These are phyloP conservation scores for Epichloe aotearoae DNA, from an alignment of 2,329 filamentous ascomycete species.

Conservation along the genomic window DNA sequence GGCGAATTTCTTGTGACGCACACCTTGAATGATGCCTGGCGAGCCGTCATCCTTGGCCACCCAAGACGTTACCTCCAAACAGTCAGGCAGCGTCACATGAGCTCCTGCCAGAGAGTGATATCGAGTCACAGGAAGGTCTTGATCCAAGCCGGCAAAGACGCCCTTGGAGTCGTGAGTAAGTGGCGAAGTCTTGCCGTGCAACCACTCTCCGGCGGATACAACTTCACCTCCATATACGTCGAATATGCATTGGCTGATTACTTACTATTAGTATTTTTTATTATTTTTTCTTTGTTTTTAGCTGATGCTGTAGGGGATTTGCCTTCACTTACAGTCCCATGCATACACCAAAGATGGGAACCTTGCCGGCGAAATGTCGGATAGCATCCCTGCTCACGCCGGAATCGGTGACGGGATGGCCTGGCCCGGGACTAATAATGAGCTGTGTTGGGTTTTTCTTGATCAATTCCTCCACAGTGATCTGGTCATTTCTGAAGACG, in stretches of 20 bases:
- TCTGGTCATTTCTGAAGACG: constrained; percentile 85
- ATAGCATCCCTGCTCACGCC: constrained; percentile 91
- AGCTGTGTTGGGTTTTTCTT: constrained; percentile 80
- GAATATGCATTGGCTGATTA: constrained; percentile 75
- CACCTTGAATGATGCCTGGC: constrained; percentile 88
- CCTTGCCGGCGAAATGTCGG: constrained; percentile 80
- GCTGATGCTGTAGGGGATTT: not conserved
- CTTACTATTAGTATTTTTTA: not conserved
- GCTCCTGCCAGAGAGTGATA: constrained; percentile 96
- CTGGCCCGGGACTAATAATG: constrained; percentile 88
- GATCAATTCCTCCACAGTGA: constrained; percentile 72
- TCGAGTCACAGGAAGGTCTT: constrained; percentile 75
- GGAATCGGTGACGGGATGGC: constrained; percentile 82
- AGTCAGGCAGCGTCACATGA: constrained; percentile 70
- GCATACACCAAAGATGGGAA: constrained; percentile 92
- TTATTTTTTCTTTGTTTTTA: too few relatives aligned
- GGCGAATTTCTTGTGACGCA: constrained; percentile 79
- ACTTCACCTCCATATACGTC: constrained; percentile 87
- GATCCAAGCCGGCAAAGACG: constrained; percentile 71
- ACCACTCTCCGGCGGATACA: constrained; percentile 83
- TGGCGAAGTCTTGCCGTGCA: constrained; percentile 93
- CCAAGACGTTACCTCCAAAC: constrained; percentile 84
- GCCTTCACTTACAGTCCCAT: constrained; percentile 69
- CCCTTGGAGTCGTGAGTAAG: constrained; percentile 82
- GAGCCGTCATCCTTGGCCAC: constrained; percentile 63